These are phyloP conservation scores for Neonectria coccinea DNA, from an alignment of 2,329 filamentous ascomycete species.

Conservation along the genomic window DNA sequence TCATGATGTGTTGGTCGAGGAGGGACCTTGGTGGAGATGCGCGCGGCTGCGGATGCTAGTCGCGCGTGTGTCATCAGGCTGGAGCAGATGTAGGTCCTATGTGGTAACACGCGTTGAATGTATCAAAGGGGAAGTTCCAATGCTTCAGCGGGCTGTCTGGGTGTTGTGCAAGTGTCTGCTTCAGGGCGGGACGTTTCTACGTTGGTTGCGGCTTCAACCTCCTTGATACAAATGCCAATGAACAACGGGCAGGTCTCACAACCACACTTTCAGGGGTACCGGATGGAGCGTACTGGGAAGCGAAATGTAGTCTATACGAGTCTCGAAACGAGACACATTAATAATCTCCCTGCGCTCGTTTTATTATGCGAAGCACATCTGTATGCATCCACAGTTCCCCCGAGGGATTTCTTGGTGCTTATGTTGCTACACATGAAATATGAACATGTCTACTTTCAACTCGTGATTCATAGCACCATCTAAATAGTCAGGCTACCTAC, in stretches of 20 bases:
- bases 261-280: background rate
- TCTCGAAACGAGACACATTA: background rate
- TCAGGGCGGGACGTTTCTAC: background rate
- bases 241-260: background rate
- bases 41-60: conserved; percentile 9
- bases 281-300: background rate
- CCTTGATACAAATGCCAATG: background rate
- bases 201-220: background rate
- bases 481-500: conserved; percentile 27
- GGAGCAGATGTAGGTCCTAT: background rate
- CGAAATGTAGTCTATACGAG: background rate
- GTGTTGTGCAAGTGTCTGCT: background rate
- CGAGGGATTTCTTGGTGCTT: no score
- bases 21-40: background rate
- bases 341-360: background rate
- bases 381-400: background rate
- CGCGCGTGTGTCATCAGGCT: background rate
- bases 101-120: background rate
- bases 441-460: conserved; percentile 12
- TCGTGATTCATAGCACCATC: conserved; percentile 41
- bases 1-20: conserved; percentile 5
- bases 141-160: background rate
- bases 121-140: background rate
- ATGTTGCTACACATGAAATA: background rate
- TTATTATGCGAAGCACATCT: background rate